These are phyloP conservation scores for Oenanthe javanica DNA, from an alignment of 140 eudicot species.

Conservation along the genomic window DNA sequence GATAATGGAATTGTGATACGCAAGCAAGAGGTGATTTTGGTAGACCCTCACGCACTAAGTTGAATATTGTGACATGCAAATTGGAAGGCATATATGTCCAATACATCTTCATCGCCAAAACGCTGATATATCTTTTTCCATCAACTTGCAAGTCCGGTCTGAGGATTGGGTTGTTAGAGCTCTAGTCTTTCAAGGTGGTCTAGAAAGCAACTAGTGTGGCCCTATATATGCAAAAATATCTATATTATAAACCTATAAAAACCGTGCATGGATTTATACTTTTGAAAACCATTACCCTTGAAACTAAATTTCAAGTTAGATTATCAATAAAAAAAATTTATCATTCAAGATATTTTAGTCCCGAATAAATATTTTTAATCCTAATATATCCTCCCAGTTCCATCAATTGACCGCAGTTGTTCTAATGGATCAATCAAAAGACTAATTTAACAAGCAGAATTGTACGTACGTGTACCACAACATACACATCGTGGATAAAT, in stretches of 20 bases:
- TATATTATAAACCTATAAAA: not conserved
- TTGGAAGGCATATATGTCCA: not conserved
- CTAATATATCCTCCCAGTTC: too few species aligned
- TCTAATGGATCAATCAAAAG: not conserved
- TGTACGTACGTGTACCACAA: too few species aligned
- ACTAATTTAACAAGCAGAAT: too few species aligned
- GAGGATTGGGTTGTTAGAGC: not conserved
- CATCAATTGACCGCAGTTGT: too few species aligned
- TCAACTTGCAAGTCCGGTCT: not conserved
- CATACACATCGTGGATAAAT: too few species aligned
- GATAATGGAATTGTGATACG: not conserved
- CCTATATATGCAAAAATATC: not conserved
- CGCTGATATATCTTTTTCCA: not conserved
- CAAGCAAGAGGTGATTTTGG: too few species aligned
- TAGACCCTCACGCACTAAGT: too few species aligned
- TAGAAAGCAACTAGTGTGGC: not conserved
- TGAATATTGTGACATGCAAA: too few species aligned
- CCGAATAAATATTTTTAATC: too few species aligned
- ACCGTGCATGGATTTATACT: not conserved
- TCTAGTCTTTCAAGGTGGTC: not conserved
- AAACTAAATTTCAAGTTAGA: too few species aligned
- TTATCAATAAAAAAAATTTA: too few species aligned
- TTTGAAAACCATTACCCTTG: not conserved
- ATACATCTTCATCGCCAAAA: not conserved
- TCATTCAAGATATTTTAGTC: too few species aligned